Evolutionary conservation across 257 asterid species (phyloP).

Genomic region (Perilla frutescens): DNA sequence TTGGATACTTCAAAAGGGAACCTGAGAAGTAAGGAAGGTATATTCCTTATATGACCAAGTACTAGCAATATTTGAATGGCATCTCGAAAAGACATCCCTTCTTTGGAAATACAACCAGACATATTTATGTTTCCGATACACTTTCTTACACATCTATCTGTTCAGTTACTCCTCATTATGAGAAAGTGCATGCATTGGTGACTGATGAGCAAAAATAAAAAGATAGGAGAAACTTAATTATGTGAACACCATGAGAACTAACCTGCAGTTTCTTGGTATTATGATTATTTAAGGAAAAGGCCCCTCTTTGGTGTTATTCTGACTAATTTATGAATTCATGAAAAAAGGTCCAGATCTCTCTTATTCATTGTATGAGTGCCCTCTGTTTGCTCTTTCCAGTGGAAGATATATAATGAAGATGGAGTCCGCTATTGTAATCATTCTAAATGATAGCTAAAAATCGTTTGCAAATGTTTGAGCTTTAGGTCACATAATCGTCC

Average conservation of each 20-base stretch:
- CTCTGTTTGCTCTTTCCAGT: conserved; percentile 9
- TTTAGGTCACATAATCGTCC: not conserved
- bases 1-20: conserved; percentile 64
- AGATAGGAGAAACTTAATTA: not conserved
- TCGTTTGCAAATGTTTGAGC: not conserved
- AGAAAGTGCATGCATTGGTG: not conserved
- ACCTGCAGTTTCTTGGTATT: conserved; percentile 2
- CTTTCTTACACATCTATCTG: not conserved
- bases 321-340: not conserved
- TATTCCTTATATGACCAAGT: conserved; percentile 8
- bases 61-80: not conserved
- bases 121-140: not conserved
- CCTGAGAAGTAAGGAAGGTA: conserved; percentile 64
- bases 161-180: not conserved
- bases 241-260: not conserved
- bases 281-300: not conserved
- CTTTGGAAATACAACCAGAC: not conserved
- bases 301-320: not conserved
- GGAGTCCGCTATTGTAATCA: not conserved
- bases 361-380: not conserved
- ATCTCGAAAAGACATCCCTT: not conserved
- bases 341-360: not conserved
- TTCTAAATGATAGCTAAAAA: no score
- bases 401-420: not conserved
- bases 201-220: not conserved